phyloP scores from a whole-genome alignment of 352 stramenopile species.

The Phytophthora macrochlamydospora region DNA sequence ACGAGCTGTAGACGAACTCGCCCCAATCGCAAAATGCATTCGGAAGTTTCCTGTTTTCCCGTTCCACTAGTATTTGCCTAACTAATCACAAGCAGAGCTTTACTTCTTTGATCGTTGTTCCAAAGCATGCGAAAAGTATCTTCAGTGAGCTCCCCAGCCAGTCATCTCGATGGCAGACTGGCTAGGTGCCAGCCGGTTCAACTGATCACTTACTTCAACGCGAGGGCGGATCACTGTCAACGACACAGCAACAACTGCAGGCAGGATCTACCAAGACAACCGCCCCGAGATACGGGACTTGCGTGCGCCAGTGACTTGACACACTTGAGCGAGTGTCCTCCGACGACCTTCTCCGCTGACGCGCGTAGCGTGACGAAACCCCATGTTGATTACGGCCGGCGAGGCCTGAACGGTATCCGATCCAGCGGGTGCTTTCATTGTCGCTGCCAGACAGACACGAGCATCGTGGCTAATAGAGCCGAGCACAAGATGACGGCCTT shows the following conservation, averaged over 20 bases:
- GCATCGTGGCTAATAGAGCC: too few relatives aligned
- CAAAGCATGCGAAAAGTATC: too few relatives aligned
- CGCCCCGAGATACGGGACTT: slow-evolving; percentile 21
- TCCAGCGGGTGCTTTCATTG: neutral
- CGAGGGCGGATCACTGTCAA: slow-evolving; percentile 1
- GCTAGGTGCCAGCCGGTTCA: neutral
- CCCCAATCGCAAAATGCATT: slow-evolving; percentile 28
- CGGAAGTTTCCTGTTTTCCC: slow-evolving; percentile 35
- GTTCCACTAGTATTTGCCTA: slow-evolving; percentile 35
- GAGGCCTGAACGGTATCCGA: too few relatives aligned
- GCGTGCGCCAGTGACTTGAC: slow-evolving; percentile 15
- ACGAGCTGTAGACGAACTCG: slow-evolving; percentile 93
- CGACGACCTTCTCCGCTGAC: slow-evolving; percentile 1
- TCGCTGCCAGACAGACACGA: too few relatives aligned
- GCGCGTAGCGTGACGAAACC: slow-evolving; percentile 8
- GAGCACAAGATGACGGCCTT: too few relatives aligned
- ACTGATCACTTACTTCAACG: slow-evolving; percentile 20
- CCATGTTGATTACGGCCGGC: neutral
- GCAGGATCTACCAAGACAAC: slow-evolving; percentile 16
- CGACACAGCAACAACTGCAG: slow-evolving; percentile 8
- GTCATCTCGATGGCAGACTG: neutral
- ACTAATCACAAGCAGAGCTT: slow-evolving; percentile 14
- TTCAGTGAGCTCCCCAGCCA: neutral
- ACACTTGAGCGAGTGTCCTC: neutral
- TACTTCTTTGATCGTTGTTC: too few relatives aligned